Percentiles rank a stretch among this genome's conserved stretches.
These are phyloP conservation scores for Neurospora cerealis DNA, from an alignment of 495 filamentous ascomycete genomes.

Conservation along the genomic window DNA sequence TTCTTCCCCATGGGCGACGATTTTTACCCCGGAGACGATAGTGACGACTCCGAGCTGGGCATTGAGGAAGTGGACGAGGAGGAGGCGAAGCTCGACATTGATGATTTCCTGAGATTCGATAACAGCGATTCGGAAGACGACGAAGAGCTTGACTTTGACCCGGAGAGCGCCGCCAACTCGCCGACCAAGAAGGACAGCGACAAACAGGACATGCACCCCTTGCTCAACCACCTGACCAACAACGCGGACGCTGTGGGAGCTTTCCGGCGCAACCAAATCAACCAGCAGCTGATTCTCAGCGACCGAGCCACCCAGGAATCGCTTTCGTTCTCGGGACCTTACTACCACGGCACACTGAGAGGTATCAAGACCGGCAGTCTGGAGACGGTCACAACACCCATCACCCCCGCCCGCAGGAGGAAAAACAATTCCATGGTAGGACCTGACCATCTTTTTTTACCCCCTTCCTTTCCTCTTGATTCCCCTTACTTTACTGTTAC, in stretches of 20 bases:
- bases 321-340: constrained; percentile 43
- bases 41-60: constrained; percentile 20
- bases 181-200: constrained; percentile 33
- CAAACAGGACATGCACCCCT: constrained; percentile 22
- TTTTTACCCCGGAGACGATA: constrained; percentile 22
- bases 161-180: constrained; percentile 37
- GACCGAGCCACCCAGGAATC: constrained; percentile 44
- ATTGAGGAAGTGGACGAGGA: constrained; percentile 53
- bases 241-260: constrained; percentile 59
- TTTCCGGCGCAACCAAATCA: constrained; percentile 69
- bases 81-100: constrained; percentile 53
- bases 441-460: not conserved
- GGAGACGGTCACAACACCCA: constrained; percentile 43
- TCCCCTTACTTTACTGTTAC: not conserved
- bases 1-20: constrained; percentile 63
- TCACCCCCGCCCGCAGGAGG: constrained; percentile 42
- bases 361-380: constrained; percentile 48
- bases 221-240: constrained; percentile 57
- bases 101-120: constrained; percentile 63
- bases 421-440: constrained; percentile 23
- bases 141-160: constrained; percentile 24
- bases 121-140: constrained; percentile 47
- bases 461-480: not conserved
- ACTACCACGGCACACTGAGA: constrained; percentile 36
- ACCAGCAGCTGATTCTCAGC: constrained; percentile 57